Evolutionary conservation across 345 rosid genomes (phyloP).

Genomic region (Aethionema arabicum): DNA sequence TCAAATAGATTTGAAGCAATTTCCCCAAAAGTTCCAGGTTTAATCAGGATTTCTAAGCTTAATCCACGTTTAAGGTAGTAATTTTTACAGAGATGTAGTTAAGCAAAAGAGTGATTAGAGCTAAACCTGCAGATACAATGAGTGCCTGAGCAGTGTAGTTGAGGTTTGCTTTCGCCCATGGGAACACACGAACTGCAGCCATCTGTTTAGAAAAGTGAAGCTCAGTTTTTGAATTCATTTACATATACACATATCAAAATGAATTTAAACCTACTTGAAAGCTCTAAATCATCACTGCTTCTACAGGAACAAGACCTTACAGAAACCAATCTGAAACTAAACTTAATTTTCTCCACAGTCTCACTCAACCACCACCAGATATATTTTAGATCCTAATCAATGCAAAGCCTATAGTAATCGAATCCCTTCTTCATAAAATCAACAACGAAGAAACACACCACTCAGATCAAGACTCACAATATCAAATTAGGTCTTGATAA

Average conservation of each 20-base stretch:
- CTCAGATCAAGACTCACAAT: neutral
- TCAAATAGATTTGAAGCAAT: neutral
- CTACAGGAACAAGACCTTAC: neutral
- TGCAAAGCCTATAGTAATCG: neutral
- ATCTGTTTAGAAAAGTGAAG: slow-evolving; percentile 15
- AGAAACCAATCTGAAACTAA: neutral
- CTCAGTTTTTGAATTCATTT: neutral
- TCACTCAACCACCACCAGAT: neutral
- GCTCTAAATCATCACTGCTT: neutral
- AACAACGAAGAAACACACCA: slow-evolving; percentile 2
- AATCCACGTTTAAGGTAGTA: neutral
- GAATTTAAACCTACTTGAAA: neutral
- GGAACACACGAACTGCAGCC: slow-evolving; percentile 70
- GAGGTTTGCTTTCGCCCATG: slow-evolving; percentile 87
- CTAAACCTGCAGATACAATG: slow-evolving; percentile 64
- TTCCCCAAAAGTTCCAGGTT: neutral
- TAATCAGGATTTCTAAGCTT: neutral
- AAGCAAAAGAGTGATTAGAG: neutral
- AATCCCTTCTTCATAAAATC: neutral
- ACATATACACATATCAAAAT: neutral
- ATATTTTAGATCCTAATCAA: neutral
- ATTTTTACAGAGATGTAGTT: neutral
- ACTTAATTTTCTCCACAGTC: neutral
- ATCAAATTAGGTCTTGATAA: neutral
- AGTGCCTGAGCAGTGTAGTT: slow-evolving; percentile 97